Base-by-base conservation (phyloP, 768 basidiomycete genomes). In the Naematelia encephala region DNA sequence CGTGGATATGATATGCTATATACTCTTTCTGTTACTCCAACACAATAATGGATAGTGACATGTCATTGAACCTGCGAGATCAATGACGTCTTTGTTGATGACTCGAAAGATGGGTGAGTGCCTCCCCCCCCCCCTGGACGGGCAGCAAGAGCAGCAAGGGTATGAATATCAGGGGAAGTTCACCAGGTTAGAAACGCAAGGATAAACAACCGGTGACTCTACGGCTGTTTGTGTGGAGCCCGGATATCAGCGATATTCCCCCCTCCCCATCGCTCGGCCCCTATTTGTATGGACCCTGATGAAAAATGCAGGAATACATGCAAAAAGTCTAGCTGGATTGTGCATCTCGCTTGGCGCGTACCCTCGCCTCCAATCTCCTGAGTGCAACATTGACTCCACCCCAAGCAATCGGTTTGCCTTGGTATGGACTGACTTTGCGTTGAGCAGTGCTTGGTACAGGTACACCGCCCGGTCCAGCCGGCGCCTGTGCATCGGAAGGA, bases 401-500 rank as follows among this genome's bases (percentile, higher is more conserved):
- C 34, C 16, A 8, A 8, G 34, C 34, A 39, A 39, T 39, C 8
- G 34, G 34, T 8, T 39, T 39, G 34, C 34, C 34, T 39, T 39
- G 34, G 34, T 39, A 39, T 16, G 34, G 34, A 16, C 34, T 39
- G 34, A 8, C 8, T 39, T 8, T 39, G 34, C 16, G 34, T 8
- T 8, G 34, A 8, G 16, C 34, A 16, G 34, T 39, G 34, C 16
- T 39, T 16, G 34, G 34, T 39, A 16, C 34, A 8, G 34, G 34
- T 16, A 8, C 16, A 21, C 13, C 16, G n/a, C 34, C 27, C 44
- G 29, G 55, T 10, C 13, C 16, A 27, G 50, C 27, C 44, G 29
- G 55, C 4, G 59, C 54, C 26, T 54, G 30, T 14, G 44, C 47
- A 30, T 30, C 47, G n/a, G 39, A 13, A 5, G 60, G 63, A 19